phyloP scores from a whole-genome alignment of 768 basidiomycete genomes.

The Mycena rosella region DNA sequence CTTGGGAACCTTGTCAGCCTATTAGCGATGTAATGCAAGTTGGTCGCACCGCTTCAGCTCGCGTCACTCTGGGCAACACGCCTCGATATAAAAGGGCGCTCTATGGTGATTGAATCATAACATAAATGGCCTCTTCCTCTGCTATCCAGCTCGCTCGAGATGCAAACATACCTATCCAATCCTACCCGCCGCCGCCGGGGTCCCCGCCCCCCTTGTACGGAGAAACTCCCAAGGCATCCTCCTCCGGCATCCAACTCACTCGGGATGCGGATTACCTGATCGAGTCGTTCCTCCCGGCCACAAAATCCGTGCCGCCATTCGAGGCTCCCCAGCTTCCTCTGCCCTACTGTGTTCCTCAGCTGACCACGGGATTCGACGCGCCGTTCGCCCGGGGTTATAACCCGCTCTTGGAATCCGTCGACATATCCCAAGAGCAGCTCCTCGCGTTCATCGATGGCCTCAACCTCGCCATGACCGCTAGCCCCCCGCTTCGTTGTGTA shows the following conservation, averaged over 20 bases:
- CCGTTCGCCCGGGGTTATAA: slow-evolving; percentile 42
- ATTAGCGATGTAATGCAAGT: too few species aligned
- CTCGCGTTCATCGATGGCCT: slow-evolving; percentile 41
- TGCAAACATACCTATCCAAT: slow-evolving; percentile 4
- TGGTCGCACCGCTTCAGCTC: too few species aligned
- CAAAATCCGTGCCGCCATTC: background rate
- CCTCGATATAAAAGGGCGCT: too few species aligned
- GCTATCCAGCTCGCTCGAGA: background rate
- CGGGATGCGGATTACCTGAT: slow-evolving; percentile 34
- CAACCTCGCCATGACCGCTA: slow-evolving; percentile 43
- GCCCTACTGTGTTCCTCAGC: slow-evolving; percentile 41
- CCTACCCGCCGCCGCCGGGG: slow-evolving; percentile 5
- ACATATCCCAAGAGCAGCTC: slow-evolving; percentile 38
- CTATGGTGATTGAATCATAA: background rate
- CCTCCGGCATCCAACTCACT: slow-evolving; percentile 26
- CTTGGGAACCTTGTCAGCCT: too few species aligned
- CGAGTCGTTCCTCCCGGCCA: slow-evolving; percentile 24
- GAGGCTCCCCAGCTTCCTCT: slow-evolving; percentile 19
- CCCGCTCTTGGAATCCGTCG: slow-evolving; percentile 28
- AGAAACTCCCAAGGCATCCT: background rate
- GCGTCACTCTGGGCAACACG: too few species aligned
- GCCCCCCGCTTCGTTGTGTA: slow-evolving; percentile 42
- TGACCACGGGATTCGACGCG: slow-evolving; percentile 35
- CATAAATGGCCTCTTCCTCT: background rate
- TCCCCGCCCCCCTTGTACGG: background rate